phyloP scores from a whole-genome alignment of 805 yeast genomes.

The Hanseniaspora nectarophila region DNA sequence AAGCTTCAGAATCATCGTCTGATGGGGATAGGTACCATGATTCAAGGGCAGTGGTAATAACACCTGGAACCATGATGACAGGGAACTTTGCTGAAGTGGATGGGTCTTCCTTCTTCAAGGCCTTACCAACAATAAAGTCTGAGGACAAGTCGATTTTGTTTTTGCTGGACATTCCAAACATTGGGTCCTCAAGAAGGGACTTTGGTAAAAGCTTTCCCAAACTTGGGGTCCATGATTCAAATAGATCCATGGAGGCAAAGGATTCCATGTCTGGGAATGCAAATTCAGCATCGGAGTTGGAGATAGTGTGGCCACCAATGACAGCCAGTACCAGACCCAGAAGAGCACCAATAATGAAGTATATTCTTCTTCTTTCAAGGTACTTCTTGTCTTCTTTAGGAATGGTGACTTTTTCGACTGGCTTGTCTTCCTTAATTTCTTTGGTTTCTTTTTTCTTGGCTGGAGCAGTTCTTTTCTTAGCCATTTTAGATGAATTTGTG shows the following conservation, averaged over 20 bases:
- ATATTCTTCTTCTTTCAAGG: constrained; percentile 40
- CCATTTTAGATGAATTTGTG: background rate
- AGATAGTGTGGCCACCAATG: constrained; percentile 40
- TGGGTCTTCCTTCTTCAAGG: constrained; percentile 41
- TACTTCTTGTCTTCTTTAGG: constrained; percentile 13
- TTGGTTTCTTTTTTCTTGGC: background rate
- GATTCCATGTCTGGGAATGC: constrained; percentile 37
- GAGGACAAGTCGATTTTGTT: constrained; percentile 46
- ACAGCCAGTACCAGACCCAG: constrained; percentile 57
- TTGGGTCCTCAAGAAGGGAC: constrained; percentile 37
- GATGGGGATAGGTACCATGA: constrained; percentile 71
- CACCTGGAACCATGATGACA: constrained; percentile 91
- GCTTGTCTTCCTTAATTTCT: background rate
- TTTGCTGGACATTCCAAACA: constrained; percentile 31
- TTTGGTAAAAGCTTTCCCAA: constrained; percentile 39
- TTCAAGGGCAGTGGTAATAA: constrained; percentile 86
- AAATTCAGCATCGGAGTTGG: constrained; percentile 31
- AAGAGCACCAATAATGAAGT: constrained; percentile 59
- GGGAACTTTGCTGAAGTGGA: constrained; percentile 49
- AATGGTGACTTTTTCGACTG: background rate
- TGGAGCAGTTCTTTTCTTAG: background rate
- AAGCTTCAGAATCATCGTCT: too few species aligned
- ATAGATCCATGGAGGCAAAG: constrained; percentile 48
- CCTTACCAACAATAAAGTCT: constrained; percentile 76
- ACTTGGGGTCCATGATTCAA: constrained; percentile 62